Evolutionary conservation across 192 early-diverging fungal genomes (phyloP).

Genomic region (Funneliformis geosporum): DNA sequence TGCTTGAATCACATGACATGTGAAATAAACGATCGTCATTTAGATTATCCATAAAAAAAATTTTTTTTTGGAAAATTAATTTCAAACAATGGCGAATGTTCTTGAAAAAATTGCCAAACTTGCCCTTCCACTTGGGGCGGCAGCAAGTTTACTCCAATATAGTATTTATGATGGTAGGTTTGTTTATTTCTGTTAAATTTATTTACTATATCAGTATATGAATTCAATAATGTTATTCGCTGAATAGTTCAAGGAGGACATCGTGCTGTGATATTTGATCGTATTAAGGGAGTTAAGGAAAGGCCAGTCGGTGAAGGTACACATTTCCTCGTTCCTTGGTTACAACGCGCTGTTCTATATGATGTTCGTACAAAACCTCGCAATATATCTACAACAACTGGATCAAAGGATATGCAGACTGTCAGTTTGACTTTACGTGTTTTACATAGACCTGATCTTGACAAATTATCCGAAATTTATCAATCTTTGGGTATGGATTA

Average conservation of each 20-base stretch:
- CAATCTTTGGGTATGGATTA: conserved; percentile 92
- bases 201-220: neutral
- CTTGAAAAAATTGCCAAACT: conserved; percentile 75
- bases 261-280: conserved; percentile 97
- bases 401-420: conserved; percentile 99
- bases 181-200: neutral
- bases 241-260: conserved; percentile 88
- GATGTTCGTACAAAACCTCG: conserved; percentile 95
- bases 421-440: conserved; percentile 92
- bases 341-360: conserved; percentile 85
- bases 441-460: conserved; percentile 82
- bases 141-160: conserved; percentile 70
- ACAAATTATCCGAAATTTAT: conserved; percentile 80
- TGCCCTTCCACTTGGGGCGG: conserved; percentile 75
- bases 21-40: too few relatives aligned
- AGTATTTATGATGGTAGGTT: conserved; percentile 93
- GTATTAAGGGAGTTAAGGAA: conserved; percentile 86
- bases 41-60: too few relatives aligned
- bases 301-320: conserved; percentile 88
- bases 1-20: too few relatives aligned
- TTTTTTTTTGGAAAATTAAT: neutral
- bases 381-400: conserved; percentile 98
- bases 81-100: neutral
- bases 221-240: neutral
- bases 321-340: conserved; percentile 97